Conservation (phyloP, 164 flowering plant genomes). For the Nymphaea colorata region DNA sequence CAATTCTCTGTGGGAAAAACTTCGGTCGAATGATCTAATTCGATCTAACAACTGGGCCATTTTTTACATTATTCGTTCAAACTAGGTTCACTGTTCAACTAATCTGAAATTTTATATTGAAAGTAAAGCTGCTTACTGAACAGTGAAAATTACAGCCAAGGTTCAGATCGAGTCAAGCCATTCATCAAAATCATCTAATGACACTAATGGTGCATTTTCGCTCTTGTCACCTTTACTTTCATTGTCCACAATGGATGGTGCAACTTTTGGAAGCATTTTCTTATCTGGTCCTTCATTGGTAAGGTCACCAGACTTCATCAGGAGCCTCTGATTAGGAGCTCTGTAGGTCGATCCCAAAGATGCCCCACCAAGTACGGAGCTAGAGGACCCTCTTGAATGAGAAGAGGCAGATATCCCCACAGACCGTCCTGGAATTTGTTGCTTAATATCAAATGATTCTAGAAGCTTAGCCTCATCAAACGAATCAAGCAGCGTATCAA, state of each 20-base stretch:
- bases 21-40: too few species aligned
- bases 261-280: not conserved
- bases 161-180: not conserved
- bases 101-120: too few species aligned
- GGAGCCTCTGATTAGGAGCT: not conserved
- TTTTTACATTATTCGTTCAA: too few species aligned
- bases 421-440: not conserved
- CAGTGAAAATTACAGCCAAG: not conserved
- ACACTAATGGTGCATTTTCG: not conserved
- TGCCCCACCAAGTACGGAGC: not conserved
- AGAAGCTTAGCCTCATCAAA: constrained; percentile 23
- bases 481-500: constrained; percentile 67
- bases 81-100: too few species aligned
- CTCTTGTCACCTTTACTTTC: not conserved
- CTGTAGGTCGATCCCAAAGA: not conserved
- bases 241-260: not conserved
- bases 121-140: too few species aligned
- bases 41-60: too few species aligned
- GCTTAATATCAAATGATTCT: constrained; percentile 15
- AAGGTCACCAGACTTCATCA: not conserved
- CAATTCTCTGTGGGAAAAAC: too few species aligned
- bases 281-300: too few species aligned
- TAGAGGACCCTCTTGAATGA: not conserved
- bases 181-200: not conserved
- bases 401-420: not conserved